Evolutionary conservation across 805 yeast genomes (phyloP).

Genomic region (Geotrichum ghanense): DNA sequence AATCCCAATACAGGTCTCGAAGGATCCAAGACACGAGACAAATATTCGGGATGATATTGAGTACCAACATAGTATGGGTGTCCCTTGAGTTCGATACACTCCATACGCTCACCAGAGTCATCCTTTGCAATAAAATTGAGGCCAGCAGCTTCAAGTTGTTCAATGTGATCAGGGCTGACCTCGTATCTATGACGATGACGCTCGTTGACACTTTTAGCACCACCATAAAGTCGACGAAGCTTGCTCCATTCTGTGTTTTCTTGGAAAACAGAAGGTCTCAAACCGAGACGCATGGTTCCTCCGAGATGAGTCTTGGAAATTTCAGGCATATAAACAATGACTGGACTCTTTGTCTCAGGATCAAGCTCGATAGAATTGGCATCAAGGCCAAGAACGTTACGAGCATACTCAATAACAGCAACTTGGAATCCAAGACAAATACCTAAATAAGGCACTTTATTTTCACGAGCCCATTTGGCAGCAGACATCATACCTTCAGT

Average conservation of each 20-base stretch:
- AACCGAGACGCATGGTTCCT: conserved; percentile 97
- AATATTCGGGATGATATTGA: conserved; percentile 97
- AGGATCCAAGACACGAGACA: conserved; percentile 93
- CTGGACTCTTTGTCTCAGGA: conserved; percentile 49
- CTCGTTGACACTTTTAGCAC: conserved; percentile 57
- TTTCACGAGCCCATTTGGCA: conserved; percentile 97
- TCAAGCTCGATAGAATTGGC: conserved; percentile 80
- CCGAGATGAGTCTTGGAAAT: conserved; percentile 92
- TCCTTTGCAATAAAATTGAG: conserved; percentile 88
- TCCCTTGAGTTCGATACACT: conserved; percentile 71
- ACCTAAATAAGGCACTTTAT: conserved; percentile 87
- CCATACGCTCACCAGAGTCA: conserved; percentile 86
- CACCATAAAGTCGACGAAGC: conserved; percentile 72
- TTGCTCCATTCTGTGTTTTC: conserved; percentile 52
- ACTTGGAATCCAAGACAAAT: conserved; percentile 96
- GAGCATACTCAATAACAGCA: conserved; percentile 88
- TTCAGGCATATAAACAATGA: conserved; percentile 97
- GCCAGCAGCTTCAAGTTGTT: conserved; percentile 62
- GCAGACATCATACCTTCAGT: conserved; percentile 97
- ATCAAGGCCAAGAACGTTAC: conserved; percentile 61
- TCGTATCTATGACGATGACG: conserved; percentile 99
- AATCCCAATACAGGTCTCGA: conserved; percentile 93
- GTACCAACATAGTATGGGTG: conserved; percentile 92
- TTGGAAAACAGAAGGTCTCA: conserved; percentile 79
- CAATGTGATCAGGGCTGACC: conserved; percentile 77